Evolutionary conservation across 805 yeast genomes (phyloP), one percentile per base, ranked within the genome.

Genomic region (Myxozyma nipponensis): DNA sequence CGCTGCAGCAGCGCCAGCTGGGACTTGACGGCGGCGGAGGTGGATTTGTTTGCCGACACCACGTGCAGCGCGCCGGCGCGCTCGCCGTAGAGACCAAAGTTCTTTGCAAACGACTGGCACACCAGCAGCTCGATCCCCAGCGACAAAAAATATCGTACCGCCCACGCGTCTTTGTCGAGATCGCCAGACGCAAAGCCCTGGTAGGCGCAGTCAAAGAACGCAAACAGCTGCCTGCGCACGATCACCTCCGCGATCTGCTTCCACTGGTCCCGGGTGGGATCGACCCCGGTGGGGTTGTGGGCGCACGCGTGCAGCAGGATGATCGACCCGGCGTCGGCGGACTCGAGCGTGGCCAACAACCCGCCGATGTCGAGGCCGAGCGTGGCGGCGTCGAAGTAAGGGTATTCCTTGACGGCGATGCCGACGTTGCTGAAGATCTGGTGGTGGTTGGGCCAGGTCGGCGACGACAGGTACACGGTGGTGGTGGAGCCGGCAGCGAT

Each of bases 361-460:
- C 89, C 95, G 5, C 77, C 73, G 52, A 90, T 68, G 66, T 86
- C 84, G 60, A 91, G 76, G 2, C 82, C 72, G 69, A 86, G 86
- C 49, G 83, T 78, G 19, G 72, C 74, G 48, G 75, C 72, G 64
- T 91, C 78, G 90, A 95, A 93, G 75, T 93, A 91, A 22, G 96
- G 89, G 66, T 93, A 91, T 17, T 73, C 69, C 34, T 74, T 80
- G 36, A 84, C 82, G 58, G 76, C 71, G 47, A 86, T 74, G 3
- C 95, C 96, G 54, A 79, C 74, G 47, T 77, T 71, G 59, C 77
- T 74, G 67, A 90, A 93, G 59, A 91, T 86, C 66, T 83, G 89
- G 66, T 77, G 75, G 72, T 91, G 98, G 74, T 93, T 93, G 46
- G 93, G 95, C 98, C 98, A 91, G n/a, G 98, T 89, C 59, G 98